phyloP scores from a whole-genome alignment of 2,329 filamentous ascomycete genomes.

The Fusarium sp. region DNA sequence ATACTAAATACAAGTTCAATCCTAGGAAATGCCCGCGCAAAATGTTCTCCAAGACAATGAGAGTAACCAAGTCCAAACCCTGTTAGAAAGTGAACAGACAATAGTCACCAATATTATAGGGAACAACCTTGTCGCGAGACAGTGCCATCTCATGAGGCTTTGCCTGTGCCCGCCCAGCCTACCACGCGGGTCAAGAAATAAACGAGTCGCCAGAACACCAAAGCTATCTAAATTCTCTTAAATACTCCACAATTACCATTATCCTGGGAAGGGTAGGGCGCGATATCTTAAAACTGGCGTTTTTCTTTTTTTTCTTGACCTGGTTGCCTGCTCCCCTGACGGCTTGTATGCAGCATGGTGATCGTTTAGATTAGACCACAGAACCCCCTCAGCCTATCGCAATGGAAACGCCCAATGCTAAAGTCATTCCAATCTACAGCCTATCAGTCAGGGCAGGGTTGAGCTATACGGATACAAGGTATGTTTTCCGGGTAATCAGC shows the following conservation, averaged over 20 bases:
- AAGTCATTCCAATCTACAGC: background rate
- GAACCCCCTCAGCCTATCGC: background rate
- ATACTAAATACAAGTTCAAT: background rate
- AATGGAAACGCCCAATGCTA: background rate
- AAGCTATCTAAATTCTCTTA: background rate
- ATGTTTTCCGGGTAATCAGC: background rate
- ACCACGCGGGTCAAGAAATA: background rate
- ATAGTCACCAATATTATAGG: accelerated
- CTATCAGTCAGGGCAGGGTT: background rate
- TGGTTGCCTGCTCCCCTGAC: background rate
- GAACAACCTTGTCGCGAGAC: background rate
- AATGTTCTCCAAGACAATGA: background rate
- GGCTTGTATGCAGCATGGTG: background rate
- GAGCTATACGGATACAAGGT: background rate
- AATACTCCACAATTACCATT: background rate
- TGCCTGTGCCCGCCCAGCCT: background rate
- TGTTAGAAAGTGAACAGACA: background rate
- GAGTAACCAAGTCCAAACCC: background rate
- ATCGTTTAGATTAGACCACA: background rate
- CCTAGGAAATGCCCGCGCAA: background rate
- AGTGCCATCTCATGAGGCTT: background rate
- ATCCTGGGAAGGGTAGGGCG: accelerated
- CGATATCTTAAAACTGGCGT: accelerated
- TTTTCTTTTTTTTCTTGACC: background rate
- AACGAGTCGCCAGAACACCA: background rate